A percentile compares a stretch with the other conserved stretches of the same genome.
phyloP scores from a whole-genome alignment of 148 eudicot genomes.

The Gaultheria prostrata region DNA sequence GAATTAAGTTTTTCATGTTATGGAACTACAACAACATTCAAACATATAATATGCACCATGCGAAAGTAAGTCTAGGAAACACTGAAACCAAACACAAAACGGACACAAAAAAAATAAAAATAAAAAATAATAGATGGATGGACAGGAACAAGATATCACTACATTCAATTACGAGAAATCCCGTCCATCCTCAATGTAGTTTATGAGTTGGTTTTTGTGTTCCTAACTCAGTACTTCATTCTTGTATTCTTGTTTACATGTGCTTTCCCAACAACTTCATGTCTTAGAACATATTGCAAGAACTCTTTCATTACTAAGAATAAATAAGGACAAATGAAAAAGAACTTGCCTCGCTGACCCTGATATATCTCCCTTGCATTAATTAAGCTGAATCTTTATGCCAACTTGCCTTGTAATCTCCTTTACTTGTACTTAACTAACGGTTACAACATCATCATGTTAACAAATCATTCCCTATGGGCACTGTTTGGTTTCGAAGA shows the following conservation, averaged over 20 bases:
- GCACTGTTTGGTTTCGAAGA: not conserved
- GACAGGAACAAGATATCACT: not conserved
- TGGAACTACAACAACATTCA: not conserved
- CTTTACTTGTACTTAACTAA: not conserved
- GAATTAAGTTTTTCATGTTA: not conserved
- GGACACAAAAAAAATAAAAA: no score
- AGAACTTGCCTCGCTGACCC: not conserved
- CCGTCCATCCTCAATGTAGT: not conserved
- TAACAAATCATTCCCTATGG: not conserved
- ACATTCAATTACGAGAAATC: no score
- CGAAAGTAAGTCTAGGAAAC: not conserved
- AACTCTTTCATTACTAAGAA: not conserved
- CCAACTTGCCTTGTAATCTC: not conserved
- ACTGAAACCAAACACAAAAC: not conserved
- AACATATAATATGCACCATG: not conserved
- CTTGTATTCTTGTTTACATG: not conserved
- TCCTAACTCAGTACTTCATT: not conserved
- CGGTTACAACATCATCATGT: not conserved
- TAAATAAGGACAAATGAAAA: no score
- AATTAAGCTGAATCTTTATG: not conserved
- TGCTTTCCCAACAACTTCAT: not conserved
- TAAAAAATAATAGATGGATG: not conserved
- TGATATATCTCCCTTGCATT: not conserved
- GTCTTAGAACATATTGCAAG: not conserved
- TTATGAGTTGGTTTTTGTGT: not conserved